Base-by-base conservation (phyloP, 768 basidiomycete genomes). In the Terana coerulea region DNA sequence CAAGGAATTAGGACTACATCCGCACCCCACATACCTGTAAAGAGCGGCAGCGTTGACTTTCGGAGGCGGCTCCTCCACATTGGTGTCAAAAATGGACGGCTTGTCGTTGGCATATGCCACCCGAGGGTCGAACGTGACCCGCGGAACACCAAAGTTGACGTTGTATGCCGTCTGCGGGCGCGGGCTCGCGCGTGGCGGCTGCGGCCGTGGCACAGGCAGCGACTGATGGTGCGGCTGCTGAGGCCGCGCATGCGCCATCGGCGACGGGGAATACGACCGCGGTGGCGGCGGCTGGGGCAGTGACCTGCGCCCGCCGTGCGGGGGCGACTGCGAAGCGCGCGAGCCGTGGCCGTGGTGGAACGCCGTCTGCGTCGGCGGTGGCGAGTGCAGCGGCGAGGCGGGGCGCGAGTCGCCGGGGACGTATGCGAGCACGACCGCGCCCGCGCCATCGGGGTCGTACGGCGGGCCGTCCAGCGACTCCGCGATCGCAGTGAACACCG, bases 1-100 rank as follows among this genome's bases (percentile, higher is more conserved):
- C 15, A 21, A 26, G 30, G 22, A 9, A 49, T 21, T 6, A 21
- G 44, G 11, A 34, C 26, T n/a, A 19, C n/a, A n/a, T n/a, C n/a
- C n/a, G n/a, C n/a, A n/a, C 22, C 29, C 22, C 1, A 56, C 75
- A 43, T 58, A 80, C 86, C 78, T 82, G 69, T 87, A 88, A 26
- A 86, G 74, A 2, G 77, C 69, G 14, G 71, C 55, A 1, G 77
- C 55, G 37, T 61, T 52, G 2, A 57, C 39, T n/a, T 56, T 47
- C 19, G 51, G 57, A n/a, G 58, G 60, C 22, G 53, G 44, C 19
- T 51, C 42, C 12, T 56, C 50, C 24, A 47, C 53, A 52, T 25
- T 36, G 46, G 21, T 30, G 15, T 41, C 48, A 49, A n/a, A 54
- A 55, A 42, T 53, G 54, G 25, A 49, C 3, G 22, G n/a, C 30